phyloP scores from a whole-genome alignment of 169 alveolate genomes.

The Plasmodium billcollinsi region DNA sequence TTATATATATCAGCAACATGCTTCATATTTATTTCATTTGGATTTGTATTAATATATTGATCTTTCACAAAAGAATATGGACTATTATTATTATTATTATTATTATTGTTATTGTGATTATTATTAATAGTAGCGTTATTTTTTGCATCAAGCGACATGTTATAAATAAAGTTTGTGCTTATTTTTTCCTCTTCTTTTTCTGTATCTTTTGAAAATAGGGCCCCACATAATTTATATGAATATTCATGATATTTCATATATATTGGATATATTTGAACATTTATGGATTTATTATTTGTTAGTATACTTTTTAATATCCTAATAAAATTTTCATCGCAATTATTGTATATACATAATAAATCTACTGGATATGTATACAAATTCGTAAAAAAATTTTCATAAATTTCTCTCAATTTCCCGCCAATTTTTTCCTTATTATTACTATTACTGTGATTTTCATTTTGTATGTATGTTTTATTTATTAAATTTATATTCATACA shows the following conservation, averaged over 20 bases:
- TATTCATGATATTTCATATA: slow-evolving; percentile 38
- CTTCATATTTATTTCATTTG: background rate
- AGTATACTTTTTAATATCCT: slow-evolving; percentile 13
- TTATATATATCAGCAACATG: slow-evolving; percentile 42
- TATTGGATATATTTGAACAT: slow-evolving; percentile 23
- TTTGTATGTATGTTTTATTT: background rate
- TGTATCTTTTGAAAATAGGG: background rate
- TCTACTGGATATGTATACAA: slow-evolving; percentile 52
- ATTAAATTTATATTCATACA: background rate
- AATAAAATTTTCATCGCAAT: slow-evolving; percentile 1
- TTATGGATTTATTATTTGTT: slow-evolving; percentile 7
- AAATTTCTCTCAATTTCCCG: slow-evolving; percentile 18
- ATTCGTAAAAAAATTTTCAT: slow-evolving; percentile 35
- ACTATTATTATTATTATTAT: background rate
- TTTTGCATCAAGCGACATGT: background rate
- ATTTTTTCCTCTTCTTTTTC: background rate
- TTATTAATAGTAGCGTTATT: background rate
- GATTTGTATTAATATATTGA: too few relatives aligned
- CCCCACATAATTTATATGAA: slow-evolving; percentile 9
- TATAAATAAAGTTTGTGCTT: too few relatives aligned
- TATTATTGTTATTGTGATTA: too few relatives aligned
- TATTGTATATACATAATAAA: slow-evolving; percentile 19
- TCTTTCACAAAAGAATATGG: background rate
- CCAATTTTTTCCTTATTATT: background rate
- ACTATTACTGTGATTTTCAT: background rate